phyloP scores from a whole-genome alignment of 1,139 yeast genomes.

The Lodderomyces jiufengensis region DNA sequence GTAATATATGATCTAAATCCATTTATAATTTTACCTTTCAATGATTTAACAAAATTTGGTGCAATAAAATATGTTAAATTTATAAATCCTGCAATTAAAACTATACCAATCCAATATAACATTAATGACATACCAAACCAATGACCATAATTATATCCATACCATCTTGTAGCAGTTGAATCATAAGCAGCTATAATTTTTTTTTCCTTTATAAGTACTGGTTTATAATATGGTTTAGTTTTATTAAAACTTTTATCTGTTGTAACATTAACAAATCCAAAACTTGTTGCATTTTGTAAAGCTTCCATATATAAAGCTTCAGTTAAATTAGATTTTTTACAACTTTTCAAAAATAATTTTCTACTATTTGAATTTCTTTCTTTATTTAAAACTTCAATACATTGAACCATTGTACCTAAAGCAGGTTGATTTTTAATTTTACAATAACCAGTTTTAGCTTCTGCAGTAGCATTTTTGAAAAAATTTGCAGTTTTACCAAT shows the following conservation, averaged over 20 bases:
- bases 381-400: conserved; percentile 26
- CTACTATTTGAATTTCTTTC: conserved; percentile 18
- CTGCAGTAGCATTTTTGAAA: conserved; percentile 15
- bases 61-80: conserved; percentile 29
- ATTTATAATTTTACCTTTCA: conserved; percentile 33
- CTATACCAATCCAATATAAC: conserved; percentile 43
- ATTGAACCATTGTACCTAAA: conserved; percentile 37
- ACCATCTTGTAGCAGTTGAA: conserved; percentile 38
- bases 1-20: conserved; percentile 39
- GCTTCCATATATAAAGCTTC: conserved; percentile 26
- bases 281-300: conserved; percentile 36
- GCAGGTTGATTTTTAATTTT: conserved; percentile 34
- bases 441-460: conserved; percentile 30
- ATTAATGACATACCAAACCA: conserved; percentile 50
- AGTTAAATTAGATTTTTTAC: conserved; percentile 26
- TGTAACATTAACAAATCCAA: conserved; percentile 22
- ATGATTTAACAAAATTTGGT: conserved; percentile 31
- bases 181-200: conserved; percentile 29
- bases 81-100: conserved; percentile 42
- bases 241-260: conserved; percentile 26
- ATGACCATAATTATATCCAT: conserved; percentile 42
- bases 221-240: conserved; percentile 27
- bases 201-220: conserved; percentile 22
- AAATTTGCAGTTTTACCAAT: conserved; percentile 24
- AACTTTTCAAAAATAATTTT: conserved; percentile 23